These are phyloP conservation scores for Mallotus nudiflorus DNA, from an alignment of 345 rosid species.

Conservation along the genomic window DNA sequence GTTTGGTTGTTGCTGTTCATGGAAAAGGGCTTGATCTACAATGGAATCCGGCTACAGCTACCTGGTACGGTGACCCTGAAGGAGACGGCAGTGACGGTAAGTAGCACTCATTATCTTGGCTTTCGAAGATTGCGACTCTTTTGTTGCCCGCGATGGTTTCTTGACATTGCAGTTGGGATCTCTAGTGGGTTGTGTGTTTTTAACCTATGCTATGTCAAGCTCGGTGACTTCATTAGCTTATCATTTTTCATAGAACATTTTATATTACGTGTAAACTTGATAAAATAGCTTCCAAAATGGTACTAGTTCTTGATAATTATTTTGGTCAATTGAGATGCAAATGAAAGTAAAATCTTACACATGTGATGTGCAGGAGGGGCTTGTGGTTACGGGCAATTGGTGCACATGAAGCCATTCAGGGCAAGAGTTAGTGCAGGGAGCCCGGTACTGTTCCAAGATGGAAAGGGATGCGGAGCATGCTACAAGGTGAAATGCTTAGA, in stretches of 20 bases:
- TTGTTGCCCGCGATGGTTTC: no score
- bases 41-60: slow-evolving; percentile 89
- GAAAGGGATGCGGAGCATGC: slow-evolving; percentile 95
- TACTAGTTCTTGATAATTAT: no score
- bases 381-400: slow-evolving; percentile 88
- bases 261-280: no score
- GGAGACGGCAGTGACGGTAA: slow-evolving; percentile 96
- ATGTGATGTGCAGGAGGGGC: slow-evolving; percentile 73
- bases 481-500: slow-evolving; percentile 81
- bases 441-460: slow-evolving; percentile 71
- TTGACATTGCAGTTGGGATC: neutral
- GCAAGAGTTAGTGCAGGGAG: slow-evolving; percentile 94
- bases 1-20: slow-evolving; percentile 23
- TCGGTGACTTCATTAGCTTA: no score
- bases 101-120: no score
- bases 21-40: slow-evolving; percentile 38
- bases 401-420: slow-evolving; percentile 78
- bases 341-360: no score
- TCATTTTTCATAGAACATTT: no score
- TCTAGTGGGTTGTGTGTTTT: neutral
- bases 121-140: no score
- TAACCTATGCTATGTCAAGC: no score
- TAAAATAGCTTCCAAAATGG: no score
- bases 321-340: no score
- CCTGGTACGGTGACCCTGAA: slow-evolving; percentile 97